Conservation (phyloP, 208 protist species). For the Tetramitus jugosus region DNA sequence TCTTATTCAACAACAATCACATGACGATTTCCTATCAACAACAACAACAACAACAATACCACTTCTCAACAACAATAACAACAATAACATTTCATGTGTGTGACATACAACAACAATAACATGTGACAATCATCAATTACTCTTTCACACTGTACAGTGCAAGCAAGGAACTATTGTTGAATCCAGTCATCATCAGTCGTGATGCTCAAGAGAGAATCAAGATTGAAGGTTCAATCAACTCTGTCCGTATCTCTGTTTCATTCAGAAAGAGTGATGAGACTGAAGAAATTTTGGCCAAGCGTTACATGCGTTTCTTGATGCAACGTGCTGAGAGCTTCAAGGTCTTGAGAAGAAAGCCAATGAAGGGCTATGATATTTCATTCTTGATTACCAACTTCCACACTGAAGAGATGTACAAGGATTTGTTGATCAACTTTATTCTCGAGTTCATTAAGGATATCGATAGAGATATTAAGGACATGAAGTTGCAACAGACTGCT, state of each 20-base stretch:
- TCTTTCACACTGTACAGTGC: too few relatives aligned
- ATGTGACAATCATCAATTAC: background rate
- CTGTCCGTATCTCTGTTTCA: slow-evolving; percentile 78
- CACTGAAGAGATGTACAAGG: slow-evolving; percentile 78
- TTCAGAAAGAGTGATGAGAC: background rate
- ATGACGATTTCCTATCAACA: too few relatives aligned
- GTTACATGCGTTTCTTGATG: slow-evolving; percentile 85
- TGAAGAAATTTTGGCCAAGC: slow-evolving; percentile 38
- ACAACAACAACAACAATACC: too few relatives aligned
- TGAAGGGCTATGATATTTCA: slow-evolving; percentile 83
- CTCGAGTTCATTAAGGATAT: slow-evolving; percentile 87
- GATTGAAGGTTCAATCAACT: slow-evolving; percentile 89
- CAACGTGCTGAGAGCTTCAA: slow-evolving; percentile 85
- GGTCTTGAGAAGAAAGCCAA: slow-evolving; percentile 81
- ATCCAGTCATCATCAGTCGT: slow-evolving; percentile 61
- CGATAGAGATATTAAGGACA: slow-evolving; percentile 83
- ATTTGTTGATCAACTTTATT: slow-evolving; percentile 90
- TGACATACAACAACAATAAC: background rate
- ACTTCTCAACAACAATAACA: background rate
- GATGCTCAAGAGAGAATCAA: slow-evolving; percentile 61
- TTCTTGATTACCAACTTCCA: slow-evolving; percentile 95
- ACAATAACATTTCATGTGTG: background rate
- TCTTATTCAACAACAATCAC: too few relatives aligned
- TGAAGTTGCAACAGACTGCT: slow-evolving; percentile 81
- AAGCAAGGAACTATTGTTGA: slow-evolving; percentile 67